Percentiles rank a stretch among this genome's conserved stretches.
Conservation (phyloP, 192 early-diverging fungal species). For the Lunasporangiospora selenospora region DNA sequence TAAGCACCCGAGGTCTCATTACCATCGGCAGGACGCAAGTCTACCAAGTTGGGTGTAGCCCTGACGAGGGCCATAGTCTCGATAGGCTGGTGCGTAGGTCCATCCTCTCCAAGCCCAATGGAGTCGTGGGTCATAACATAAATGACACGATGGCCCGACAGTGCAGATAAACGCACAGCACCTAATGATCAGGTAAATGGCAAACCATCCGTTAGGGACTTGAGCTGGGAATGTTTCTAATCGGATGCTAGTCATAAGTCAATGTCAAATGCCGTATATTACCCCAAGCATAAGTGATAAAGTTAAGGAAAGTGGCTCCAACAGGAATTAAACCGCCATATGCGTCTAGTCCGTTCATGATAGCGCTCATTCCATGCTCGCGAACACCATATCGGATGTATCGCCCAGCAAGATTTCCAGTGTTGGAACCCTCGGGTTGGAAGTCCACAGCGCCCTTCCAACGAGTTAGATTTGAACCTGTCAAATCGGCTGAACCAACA, state of each 20-base stretch:
- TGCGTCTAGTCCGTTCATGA: conserved; percentile 89
- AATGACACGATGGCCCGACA: conserved; percentile 88
- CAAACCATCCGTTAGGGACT: not conserved
- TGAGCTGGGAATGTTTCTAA: too few relatives aligned
- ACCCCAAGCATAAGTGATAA: conserved; percentile 68
- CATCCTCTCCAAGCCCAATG: conserved; percentile 97
- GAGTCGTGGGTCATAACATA: conserved; percentile 99
- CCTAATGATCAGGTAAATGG: conserved; percentile 74
- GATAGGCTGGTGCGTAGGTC: conserved; percentile 98
- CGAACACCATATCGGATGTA: conserved; percentile 97
- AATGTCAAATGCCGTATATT: not conserved
- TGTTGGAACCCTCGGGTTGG: conserved; percentile 72
- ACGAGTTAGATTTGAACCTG: conserved; percentile 93
- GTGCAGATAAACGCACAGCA: conserved; percentile 87
- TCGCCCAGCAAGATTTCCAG: conserved; percentile 87
- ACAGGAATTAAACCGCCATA: conserved; percentile 91
- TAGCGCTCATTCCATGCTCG: conserved; percentile 96
- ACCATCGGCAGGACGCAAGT: conserved; percentile 93
- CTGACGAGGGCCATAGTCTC: conserved; percentile 91
- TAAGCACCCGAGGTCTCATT: conserved; percentile 94
- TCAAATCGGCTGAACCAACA: conserved; percentile 97
- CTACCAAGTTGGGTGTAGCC: conserved; percentile 88
- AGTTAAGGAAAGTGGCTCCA: conserved; percentile 93
- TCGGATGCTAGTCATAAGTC: too few relatives aligned
- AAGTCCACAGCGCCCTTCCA: conserved; percentile 98